These are phyloP conservation scores for Kwoniella dejecticola DNA, from an alignment of 768 basidiomycete genomes.

Conservation along the genomic window DNA sequence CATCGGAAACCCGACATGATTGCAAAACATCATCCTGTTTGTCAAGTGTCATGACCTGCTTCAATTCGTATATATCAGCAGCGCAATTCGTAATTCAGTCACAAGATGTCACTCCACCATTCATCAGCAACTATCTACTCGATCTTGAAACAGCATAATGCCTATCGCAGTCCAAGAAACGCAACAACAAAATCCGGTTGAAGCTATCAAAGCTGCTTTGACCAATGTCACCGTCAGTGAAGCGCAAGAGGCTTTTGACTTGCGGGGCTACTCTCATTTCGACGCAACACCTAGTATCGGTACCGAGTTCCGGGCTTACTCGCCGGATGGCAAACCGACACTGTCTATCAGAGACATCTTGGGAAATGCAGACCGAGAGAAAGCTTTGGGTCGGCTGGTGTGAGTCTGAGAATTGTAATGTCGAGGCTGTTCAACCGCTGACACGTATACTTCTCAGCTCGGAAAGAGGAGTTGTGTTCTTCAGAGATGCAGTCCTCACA, in stretches of 20 bases:
- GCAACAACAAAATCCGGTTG: conserved; percentile 11
- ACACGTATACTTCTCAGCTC: conserved; percentile 37
- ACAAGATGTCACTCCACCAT: background rate
- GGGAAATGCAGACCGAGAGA: conserved; percentile 26
- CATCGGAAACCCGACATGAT: too few relatives aligned
- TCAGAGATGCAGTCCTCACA: conserved; percentile 60
- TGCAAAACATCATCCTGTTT: too few relatives aligned
- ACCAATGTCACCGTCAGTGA: conserved; percentile 4
- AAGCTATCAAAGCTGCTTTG: conserved; percentile 27
- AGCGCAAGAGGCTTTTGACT: conserved; percentile 10
- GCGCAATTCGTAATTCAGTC: background rate
- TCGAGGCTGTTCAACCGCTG: background rate
- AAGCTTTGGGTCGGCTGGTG: conserved; percentile 38
- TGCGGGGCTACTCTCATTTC: conserved; percentile 32
- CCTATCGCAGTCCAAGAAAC: conserved; percentile 21
- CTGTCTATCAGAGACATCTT: conserved; percentile 28
- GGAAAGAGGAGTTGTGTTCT: conserved; percentile 67
- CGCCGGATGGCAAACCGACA: conserved; percentile 26
- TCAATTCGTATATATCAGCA: too few relatives aligned
- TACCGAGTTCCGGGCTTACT: conserved; percentile 58
- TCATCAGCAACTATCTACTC: background rate
- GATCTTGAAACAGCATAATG: conserved; percentile 9
- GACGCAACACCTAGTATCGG: conserved; percentile 62
- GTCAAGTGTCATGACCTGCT: too few relatives aligned
- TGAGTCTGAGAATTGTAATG: conserved; percentile 19